Conservation (phyloP, 2,329 filamentous ascomycete genomes). For the Exserohilum turcica region DNA sequence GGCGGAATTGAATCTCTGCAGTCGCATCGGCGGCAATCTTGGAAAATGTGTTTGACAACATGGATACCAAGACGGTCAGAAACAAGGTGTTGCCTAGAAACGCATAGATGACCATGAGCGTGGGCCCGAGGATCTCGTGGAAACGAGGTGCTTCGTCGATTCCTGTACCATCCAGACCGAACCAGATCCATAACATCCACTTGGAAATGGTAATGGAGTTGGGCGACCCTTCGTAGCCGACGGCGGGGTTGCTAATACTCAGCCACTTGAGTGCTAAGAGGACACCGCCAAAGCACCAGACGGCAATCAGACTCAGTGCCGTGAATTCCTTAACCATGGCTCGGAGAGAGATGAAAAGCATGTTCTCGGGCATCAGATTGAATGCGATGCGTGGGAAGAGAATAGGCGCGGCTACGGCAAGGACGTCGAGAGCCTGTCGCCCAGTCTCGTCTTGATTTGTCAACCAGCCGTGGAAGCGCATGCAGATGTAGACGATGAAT, state of each 20-base stretch:
- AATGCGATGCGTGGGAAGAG: slow-evolving; percentile 80
- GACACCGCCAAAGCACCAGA: slow-evolving; percentile 85
- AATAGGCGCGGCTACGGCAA: slow-evolving; percentile 79
- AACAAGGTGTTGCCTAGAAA: slow-evolving; percentile 88
- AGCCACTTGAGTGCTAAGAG: slow-evolving; percentile 80
- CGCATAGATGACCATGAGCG: slow-evolving; percentile 81
- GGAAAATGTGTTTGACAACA: slow-evolving; percentile 83
- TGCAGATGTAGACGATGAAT: slow-evolving; percentile 69
- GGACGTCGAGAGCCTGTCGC: slow-evolving; percentile 74
- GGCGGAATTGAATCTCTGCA: slow-evolving; percentile 82
- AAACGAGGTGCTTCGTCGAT: slow-evolving; percentile 68
- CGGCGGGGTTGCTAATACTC: slow-evolving; percentile 50
- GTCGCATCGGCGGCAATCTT: slow-evolving; percentile 76
- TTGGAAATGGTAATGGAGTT: slow-evolving; percentile 74
- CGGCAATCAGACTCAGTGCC: slow-evolving; percentile 73
- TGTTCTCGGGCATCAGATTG: slow-evolving; percentile 80
- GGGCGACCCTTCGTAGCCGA: slow-evolving; percentile 51
- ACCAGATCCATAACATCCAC: slow-evolving; percentile 96
- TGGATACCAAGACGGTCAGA: slow-evolving; percentile 85
- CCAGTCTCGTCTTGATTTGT: slow-evolving; percentile 56
- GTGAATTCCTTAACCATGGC: slow-evolving; percentile 88
- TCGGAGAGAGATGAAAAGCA: slow-evolving; percentile 79
- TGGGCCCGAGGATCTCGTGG: slow-evolving; percentile 78
- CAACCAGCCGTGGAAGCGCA: slow-evolving; percentile 69
- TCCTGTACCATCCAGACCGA: slow-evolving; percentile 74